Percentiles rank a stretch among this genome's conserved stretches.
These are phyloP conservation scores for Teratosphaeriaceae sp. DNA, from an alignment of 2,329 filamentous ascomycete genomes.

Conservation along the genomic window DNA sequence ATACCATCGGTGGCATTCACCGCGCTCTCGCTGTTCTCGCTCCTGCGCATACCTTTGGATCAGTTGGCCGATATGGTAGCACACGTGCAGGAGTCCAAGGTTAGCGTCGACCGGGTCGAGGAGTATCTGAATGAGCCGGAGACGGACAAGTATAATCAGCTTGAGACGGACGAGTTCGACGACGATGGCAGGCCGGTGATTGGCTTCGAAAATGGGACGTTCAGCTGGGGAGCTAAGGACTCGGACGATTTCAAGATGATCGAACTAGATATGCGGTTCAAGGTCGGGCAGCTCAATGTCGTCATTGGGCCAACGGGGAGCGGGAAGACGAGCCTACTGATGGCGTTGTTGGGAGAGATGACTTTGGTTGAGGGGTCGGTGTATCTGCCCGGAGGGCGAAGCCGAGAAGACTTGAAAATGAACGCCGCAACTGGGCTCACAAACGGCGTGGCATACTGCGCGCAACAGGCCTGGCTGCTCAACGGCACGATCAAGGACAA, in stretches of 20 bases:
- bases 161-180: slow-evolving; percentile 63
- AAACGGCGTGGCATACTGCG: slow-evolving; percentile 92
- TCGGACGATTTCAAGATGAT: slow-evolving; percentile 61
- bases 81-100: slow-evolving; percentile 94
- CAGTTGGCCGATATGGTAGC: slow-evolving; percentile 98
- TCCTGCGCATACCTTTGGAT: slow-evolving; percentile 87
- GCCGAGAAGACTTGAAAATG: slow-evolving; percentile 74
- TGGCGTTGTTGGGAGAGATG: slow-evolving; percentile 97
- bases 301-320: slow-evolving; percentile 90
- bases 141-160: slow-evolving; percentile 88
- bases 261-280: slow-evolving; percentile 75
- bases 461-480: slow-evolving; percentile 93
- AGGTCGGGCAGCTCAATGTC: slow-evolving; percentile 80
- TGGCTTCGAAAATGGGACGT: slow-evolving; percentile 75
- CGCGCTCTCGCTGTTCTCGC: slow-evolving; percentile 88
- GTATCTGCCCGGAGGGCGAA: slow-evolving; percentile 76
- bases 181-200: slow-evolving; percentile 67
- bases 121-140: slow-evolving; percentile 90
- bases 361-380: slow-evolving; percentile 73
- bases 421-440: slow-evolving; percentile 81
- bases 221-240: slow-evolving; percentile 72
- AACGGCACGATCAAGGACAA: slow-evolving; percentile 96
- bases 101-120: slow-evolving; percentile 93
- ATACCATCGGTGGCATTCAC: slow-evolving; percentile 94
- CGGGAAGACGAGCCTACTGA: slow-evolving; percentile 90